Base-by-base conservation (phyloP, 805 yeast genomes). In the Kluyveromyces starmeri region DNA sequence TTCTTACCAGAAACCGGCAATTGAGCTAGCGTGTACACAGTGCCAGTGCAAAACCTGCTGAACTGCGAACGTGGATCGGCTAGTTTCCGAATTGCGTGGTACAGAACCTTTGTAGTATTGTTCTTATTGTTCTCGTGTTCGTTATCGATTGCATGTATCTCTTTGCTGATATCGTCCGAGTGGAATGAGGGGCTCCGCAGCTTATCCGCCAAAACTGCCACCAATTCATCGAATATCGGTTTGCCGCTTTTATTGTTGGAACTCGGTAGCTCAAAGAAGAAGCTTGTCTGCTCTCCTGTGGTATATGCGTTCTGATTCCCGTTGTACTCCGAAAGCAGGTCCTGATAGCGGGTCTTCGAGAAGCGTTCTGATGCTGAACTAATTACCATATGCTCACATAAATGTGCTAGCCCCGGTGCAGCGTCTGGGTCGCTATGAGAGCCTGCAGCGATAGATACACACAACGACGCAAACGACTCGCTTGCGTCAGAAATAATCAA, bases 321-420 rank as follows among this genome's bases (percentile, higher is more conserved):
- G 13, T 80, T 78, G 23, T 64, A 53, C 19, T 63, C 51, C 0
- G 64, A 44, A 1, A 79, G 46, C 5, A 54, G 35, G 19, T 67
- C 66, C 32, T 68, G 68, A 40, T 72, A 73, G 17, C 48, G 46
- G 24, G 64, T 67, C 13, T 58, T 50, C 1, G 82, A 78, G 41
- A 53, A 77, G 33, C 64, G 57, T 45, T 68, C 73, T 0, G 82
- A 71, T 3, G 79, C 82, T 36, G 67, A 64, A 9, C 59, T 50
- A 21, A 73, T 58, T 2, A 77, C 36, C 67, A 81, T 65, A 53
- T 85, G 95, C 50, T 85, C 96, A 47, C 94, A 80, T 38, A 84
- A 69, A 61, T 89, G 98, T 0, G 97, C 97, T 23, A 89, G 51
- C 0, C 98, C 98, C 0, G 75, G 75, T 1, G 80, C 45, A 4